These are phyloP conservation scores for Colletotrichum navitas DNA, from an alignment of 2,329 filamentous ascomycete genomes.

Conservation along the genomic window DNA sequence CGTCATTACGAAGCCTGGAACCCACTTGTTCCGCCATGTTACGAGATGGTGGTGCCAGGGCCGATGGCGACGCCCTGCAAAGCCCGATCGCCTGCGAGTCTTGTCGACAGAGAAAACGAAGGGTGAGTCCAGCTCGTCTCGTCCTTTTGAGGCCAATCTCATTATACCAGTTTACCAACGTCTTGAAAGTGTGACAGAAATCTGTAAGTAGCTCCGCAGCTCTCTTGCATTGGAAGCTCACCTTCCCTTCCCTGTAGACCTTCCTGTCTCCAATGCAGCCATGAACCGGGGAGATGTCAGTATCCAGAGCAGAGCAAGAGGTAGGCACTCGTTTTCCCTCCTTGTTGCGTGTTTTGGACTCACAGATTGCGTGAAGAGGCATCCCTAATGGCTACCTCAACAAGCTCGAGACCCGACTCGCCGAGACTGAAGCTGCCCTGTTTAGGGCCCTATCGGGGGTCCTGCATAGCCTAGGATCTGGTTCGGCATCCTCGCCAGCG, in stretches of 20 bases:
- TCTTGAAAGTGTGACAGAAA: constrained; percentile 36
- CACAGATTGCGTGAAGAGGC: constrained; percentile 44
- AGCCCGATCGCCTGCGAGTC: constrained; percentile 52
- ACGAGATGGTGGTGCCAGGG: constrained; percentile 12
- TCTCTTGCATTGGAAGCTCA: constrained; percentile 1
- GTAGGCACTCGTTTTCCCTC: constrained; percentile 30
- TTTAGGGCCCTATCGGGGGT: constrained; percentile 43
- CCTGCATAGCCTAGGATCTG: neutral
- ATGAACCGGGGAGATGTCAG: constrained; percentile 49
- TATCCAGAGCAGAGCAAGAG: constrained; percentile 53
- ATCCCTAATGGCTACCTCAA: constrained; percentile 56
- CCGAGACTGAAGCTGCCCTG: constrained; percentile 49
- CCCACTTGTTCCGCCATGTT: neutral
- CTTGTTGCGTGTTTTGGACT: neutral
- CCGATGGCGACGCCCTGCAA: constrained; percentile 26
- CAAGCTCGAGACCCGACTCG: constrained; percentile 53
- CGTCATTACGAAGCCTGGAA: neutral
- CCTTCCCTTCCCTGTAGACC: constrained; percentile 42
- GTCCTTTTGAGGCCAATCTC: constrained; percentile 1
- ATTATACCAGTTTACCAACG: constrained; percentile 1
- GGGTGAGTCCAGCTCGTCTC: constrained; percentile 43
- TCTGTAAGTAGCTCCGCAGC: constrained; percentile 20
- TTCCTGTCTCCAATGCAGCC: constrained; percentile 48
- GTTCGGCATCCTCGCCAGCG: constrained; percentile 2
- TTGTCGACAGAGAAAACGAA: constrained; percentile 51